Conservation (phyloP, 192 early-diverging fungal genomes). For the Linnemannia hyalina region DNA sequence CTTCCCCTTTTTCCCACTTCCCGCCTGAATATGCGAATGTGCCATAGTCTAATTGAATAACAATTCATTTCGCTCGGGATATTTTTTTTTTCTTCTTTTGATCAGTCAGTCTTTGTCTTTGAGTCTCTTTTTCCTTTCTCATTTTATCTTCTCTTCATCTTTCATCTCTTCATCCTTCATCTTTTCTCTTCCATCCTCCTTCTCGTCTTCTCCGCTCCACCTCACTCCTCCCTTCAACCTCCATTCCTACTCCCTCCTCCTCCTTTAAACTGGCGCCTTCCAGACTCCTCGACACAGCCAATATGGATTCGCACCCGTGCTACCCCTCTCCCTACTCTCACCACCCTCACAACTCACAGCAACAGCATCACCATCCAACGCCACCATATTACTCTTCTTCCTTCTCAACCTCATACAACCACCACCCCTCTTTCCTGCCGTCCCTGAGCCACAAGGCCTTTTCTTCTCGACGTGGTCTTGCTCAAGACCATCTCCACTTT, state of each 20-base stretch:
- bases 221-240: not conserved
- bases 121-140: not conserved
- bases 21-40: not conserved
- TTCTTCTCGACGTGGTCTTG: too few species aligned
- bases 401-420: too few species aligned
- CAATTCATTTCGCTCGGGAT: not conserved
- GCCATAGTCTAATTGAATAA: too few species aligned
- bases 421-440: too few species aligned
- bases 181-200: not conserved
- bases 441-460: too few species aligned
- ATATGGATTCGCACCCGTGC: constrained; percentile 16
- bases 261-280: not conserved
- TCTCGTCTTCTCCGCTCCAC: not conserved
- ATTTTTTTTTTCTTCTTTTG: not conserved
- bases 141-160: not conserved
- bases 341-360: constrained; percentile 6
- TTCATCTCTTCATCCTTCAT: not conserved
- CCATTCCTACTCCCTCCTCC: not conserved
- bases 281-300: not conserved
- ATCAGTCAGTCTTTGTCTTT: not conserved
- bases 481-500: constrained; percentile 8
- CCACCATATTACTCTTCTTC: constrained; percentile 11
- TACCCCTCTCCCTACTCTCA: not conserved
- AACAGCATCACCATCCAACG: constrained; percentile 21
- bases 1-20: not conserved